Percentiles rank a stretch among this genome's conserved stretches.
These are phyloP conservation scores for Pythium insidiosum DNA, from an alignment of 352 stramenopile species.

Conservation along the genomic window DNA sequence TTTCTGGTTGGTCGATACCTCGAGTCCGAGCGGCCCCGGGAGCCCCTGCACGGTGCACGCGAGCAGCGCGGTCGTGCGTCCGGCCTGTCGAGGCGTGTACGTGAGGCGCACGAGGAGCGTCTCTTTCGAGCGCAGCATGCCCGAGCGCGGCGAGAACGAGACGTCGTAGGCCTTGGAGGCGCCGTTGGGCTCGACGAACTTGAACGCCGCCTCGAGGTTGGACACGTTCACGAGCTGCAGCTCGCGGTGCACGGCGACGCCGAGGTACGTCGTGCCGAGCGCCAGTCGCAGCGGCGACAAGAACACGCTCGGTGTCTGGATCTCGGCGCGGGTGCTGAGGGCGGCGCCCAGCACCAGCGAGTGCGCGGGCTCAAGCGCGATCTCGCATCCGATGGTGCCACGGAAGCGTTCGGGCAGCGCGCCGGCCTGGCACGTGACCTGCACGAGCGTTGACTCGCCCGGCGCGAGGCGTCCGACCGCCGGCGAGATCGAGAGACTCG, in stretches of 20 bases:
- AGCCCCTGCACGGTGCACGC: constrained; percentile 60
- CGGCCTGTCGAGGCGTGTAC: constrained; percentile 53
- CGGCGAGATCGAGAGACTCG: constrained; percentile 37
- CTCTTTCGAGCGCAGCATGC: constrained; percentile 55
- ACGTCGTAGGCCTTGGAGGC: constrained; percentile 36
- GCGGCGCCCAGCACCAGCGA: not conserved
- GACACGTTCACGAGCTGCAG: constrained; percentile 72
- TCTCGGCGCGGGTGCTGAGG: constrained; percentile 50
- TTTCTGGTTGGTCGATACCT: constrained; percentile 59
- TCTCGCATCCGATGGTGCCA: constrained; percentile 32
- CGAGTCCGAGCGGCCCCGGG: constrained; percentile 43
- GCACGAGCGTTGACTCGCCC: constrained; percentile 25
- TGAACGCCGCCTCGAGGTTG: constrained; percentile 68
- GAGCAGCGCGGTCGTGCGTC: constrained; percentile 40
- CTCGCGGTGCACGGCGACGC: constrained; percentile 32
- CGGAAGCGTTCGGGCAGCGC: constrained; percentile 58
- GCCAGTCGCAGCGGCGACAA: constrained; percentile 37
- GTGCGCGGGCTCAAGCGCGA: not conserved
- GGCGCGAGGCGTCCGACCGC: constrained; percentile 32
- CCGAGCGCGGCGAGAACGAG: constrained; percentile 31
- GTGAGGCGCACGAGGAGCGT: constrained; percentile 31
- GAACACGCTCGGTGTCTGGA: constrained; percentile 72
- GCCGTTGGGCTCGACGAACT: constrained; percentile 61
- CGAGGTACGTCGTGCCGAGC: constrained; percentile 61
- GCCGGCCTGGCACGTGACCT: constrained; percentile 39